A percentile compares a stretch with the other conserved stretches of the same genome.
These are phyloP conservation scores for Lantana camara DNA, from an alignment of 257 asterid species.

Conservation along the genomic window DNA sequence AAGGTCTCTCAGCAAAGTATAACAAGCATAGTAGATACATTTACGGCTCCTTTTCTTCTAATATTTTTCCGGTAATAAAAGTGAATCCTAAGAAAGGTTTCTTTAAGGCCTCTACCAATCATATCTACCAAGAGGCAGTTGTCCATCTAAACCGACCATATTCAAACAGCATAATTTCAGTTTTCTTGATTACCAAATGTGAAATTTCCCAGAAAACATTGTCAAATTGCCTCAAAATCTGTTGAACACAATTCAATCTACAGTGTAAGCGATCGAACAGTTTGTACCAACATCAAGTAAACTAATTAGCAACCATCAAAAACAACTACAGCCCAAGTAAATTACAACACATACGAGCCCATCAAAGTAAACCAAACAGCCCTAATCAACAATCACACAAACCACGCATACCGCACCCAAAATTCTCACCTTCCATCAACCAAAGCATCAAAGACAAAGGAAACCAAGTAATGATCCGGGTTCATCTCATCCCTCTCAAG, in stretches of 20 bases:
- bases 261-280: background rate
- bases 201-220: background rate
- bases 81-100: no score
- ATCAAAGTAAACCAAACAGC: slow-evolving; percentile 9
- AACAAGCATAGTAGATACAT: no score
- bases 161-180: slow-evolving; percentile 5
- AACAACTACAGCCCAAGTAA: slow-evolving; percentile 10
- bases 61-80: no score
- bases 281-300: slow-evolving; percentile 11
- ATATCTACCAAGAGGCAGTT: background rate
- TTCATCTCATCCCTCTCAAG: slow-evolving; percentile 52
- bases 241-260: slow-evolving; percentile 14
- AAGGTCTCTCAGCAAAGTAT: no score
- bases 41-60: no score
- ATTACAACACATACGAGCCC: slow-evolving; percentile 5
- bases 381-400: background rate
- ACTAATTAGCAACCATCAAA: background rate
- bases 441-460: slow-evolving; percentile 66
- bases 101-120: background rate
- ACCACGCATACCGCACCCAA: background rate
- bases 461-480: slow-evolving; percentile 53
- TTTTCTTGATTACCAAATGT: slow-evolving; percentile 2
- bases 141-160: background rate
- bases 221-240: slow-evolving; percentile 12
- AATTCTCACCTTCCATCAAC: slow-evolving; percentile 58